Evolutionary conservation across 176 grass and related monocot genomes (phyloP).

Genomic region (Thinopyrum elongatum): DNA sequence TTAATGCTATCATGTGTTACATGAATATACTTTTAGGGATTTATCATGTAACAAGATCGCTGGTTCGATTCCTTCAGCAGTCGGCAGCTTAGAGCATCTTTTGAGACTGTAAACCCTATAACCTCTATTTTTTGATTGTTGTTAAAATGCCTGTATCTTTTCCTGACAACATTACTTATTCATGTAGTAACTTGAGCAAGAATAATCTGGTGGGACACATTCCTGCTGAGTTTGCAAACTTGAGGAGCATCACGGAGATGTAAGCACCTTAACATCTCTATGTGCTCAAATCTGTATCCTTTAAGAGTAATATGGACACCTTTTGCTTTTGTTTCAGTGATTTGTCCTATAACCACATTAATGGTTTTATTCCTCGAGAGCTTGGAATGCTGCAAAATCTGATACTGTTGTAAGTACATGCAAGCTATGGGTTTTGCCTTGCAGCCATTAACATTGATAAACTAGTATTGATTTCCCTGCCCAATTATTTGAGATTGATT

Average conservation of each 20-base stretch:
- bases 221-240: constrained; percentile 82
- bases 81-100: constrained; percentile 92
- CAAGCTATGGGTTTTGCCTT: neutral
- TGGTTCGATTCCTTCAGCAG: constrained; percentile 65
- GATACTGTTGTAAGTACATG: constrained; percentile 61
- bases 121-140: neutral
- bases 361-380: constrained; percentile 73
- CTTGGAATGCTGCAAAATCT: constrained; percentile 83
- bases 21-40: constrained; percentile 52
- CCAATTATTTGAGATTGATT: constrained; percentile 26
- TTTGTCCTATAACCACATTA: constrained; percentile 65
- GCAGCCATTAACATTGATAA: neutral
- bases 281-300: neutral
- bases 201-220: constrained; percentile 74
- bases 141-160: constrained; percentile 11
- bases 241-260: constrained; percentile 99
- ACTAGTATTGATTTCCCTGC: neutral
- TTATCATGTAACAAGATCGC: constrained; percentile 90
- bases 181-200: constrained; percentile 87
- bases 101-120: constrained; percentile 69
- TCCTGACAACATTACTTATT: constrained; percentile 14
- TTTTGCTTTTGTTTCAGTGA: constrained; percentile 51
- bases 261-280: constrained; percentile 29
- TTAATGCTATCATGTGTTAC: constrained; percentile 8
- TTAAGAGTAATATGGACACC: neutral